Base-by-base conservation (phyloP, 2,329 filamentous ascomycete species). In the Pseudocercospora crystallina region DNA sequence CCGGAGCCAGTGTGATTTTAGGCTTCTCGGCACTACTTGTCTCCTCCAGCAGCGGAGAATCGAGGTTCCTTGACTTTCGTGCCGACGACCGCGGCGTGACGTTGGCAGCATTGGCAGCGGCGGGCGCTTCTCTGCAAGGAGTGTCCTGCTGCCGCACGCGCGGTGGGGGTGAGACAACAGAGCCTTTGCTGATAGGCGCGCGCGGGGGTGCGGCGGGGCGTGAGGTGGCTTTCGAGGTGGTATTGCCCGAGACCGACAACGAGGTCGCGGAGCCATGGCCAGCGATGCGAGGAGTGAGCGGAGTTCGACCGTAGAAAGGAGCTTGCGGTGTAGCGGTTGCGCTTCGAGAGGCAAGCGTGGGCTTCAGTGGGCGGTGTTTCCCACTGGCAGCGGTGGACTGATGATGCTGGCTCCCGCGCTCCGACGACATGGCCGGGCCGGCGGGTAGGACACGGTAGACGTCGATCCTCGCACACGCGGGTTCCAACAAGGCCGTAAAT, bases 61-160 rank as follows among this genome's bases (percentile, higher is more conserved):
- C 20, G 20, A 26, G 20, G 50, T 84, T 80, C 59, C 89, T 84
- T 60, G 76, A 84, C 67, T 83, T 89, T 55, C 90, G 80, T 42
- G 83, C 77, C 8, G 86, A 86, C 8, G 90, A 90, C 58, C 90
- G 83, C 43, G 90, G 89, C 3, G 90, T 95, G 65, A 90, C 75
- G 67, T 89, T 90, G 67, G 73, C 80, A 69, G 31, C 38, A 13
- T 70, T 82, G 38, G 90, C 79, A 69, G 70, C 82, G 35, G 90
- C 71, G 61, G 81, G 81, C 20, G 47, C 48, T 43, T 80, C 65
- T 43, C 78, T 74, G 29, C 77, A 73, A 8, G 82, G 76, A 38
- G 80, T 78, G 38, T 77, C 55, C 34, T 59, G 59, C 17, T 51
- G 41, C 42, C 58, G 56, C 17, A 57, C 39, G 36, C 61, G 47